Evolutionary conservation across 139 green algal genomes (phyloP), one percentile per base, ranked within the genome.

Genomic region (Ulvella scutata): DNA sequence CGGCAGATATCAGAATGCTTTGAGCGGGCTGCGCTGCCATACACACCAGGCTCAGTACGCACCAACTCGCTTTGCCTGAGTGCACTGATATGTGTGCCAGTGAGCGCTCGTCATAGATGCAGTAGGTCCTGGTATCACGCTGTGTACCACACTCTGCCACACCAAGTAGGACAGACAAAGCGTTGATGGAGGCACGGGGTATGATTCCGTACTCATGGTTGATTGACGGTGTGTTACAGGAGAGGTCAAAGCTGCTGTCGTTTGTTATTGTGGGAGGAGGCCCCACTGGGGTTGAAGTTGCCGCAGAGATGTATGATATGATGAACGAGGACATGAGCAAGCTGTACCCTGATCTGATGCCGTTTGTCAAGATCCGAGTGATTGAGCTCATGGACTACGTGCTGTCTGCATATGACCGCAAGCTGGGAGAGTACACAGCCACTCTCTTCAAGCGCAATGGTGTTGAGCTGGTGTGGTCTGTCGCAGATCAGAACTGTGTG

Each of bases 261-360:
- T 96, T 97, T 80, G 90, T 96, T 36, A 83, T 97, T 3, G 90
- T 94, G 21, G 92, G 92, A 23, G 92, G 91, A 43, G 91, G 92
- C 2, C 92, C 92, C 43, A 96, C 92, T 2, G 92, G 92, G 23
- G 92, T 97, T 44, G 92, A 97, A 85, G 90, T 96, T 43, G 91
- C 92, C 0, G 92, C 91, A 0, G 92, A 97, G 85, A 81, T 97
- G 76, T 84, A 95, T 44, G 91, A 97, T 83, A 88, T 96, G 81
- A 88, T 96, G 43, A 75, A 78, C 13, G 81, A 89, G 23, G 84
- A 89, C 75, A 75, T 91, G 75, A 62, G 60, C 4, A 82, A 80
- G 72, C 79, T 93, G 37, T 93, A 94, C 80, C 86, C 87, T 28
- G 75, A 77, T 33, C 80, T 93, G 38, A 86, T 91, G 26, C 43